These are phyloP conservation scores for Solanum pennellii DNA, from an alignment of 257 asterid genomes.

Conservation along the genomic window DNA sequence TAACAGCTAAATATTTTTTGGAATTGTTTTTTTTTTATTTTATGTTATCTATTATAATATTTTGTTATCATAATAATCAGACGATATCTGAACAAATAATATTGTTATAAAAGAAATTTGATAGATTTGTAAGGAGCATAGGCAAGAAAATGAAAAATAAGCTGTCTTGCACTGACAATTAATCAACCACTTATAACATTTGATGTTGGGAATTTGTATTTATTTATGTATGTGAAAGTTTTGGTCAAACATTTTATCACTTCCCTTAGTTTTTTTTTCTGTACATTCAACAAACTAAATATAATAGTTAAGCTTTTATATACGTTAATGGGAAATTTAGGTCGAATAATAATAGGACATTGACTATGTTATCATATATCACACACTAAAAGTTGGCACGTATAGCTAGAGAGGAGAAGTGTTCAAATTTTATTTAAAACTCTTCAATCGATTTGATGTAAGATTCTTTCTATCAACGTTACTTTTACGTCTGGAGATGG, in stretches of 20 bases:
- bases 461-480: neutral
- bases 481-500: neutral
- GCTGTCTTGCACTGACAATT: neutral
- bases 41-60: neutral
- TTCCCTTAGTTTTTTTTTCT: neutral
- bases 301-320: neutral
- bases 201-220: neutral
- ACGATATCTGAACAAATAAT: neutral
- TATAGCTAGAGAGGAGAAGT: neutral
- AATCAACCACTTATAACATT: neutral
- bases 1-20: neutral
- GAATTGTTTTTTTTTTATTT: neutral
- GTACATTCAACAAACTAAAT: neutral
- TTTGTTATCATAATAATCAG: neutral
- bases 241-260: neutral
- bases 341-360: neutral
- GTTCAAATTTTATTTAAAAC: no score
- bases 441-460: neutral
- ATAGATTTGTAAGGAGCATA: neutral
- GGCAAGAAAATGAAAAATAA: neutral
- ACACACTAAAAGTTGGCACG: neutral
- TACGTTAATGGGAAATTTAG: neutral
- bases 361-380: neutral
- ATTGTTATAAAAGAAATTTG: neutral
- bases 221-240: neutral